These are phyloP conservation scores for Helotiales sp. DNA, from an alignment of 2,329 filamentous ascomycete genomes.

Conservation along the genomic window DNA sequence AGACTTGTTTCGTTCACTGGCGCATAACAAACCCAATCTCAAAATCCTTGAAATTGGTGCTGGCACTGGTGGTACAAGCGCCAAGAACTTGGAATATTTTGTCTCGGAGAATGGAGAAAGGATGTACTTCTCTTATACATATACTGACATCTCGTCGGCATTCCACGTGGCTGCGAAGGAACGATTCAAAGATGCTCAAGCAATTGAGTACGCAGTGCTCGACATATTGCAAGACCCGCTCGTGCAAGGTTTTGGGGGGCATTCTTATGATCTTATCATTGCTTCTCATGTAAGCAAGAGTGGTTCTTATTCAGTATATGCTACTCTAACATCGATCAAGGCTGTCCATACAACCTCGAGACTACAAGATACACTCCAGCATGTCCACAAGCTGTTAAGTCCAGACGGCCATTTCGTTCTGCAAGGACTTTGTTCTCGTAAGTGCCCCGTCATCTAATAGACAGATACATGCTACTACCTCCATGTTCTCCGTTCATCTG, in stretches of 20 bases:
- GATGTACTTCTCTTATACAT: slow-evolving; percentile 18
- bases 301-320: neutral
- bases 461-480: too few species aligned
- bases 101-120: neutral
- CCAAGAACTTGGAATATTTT: slow-evolving; percentile 16
- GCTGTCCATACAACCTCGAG: slow-evolving; percentile 23
- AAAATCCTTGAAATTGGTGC: slow-evolving; percentile 37
- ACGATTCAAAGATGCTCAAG: slow-evolving; percentile 31
- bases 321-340: neutral
- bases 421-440: slow-evolving; percentile 16
- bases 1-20: neutral
- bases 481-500: too few species aligned
- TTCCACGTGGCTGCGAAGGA: slow-evolving; percentile 37
- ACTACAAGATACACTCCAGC: slow-evolving; percentile 15
- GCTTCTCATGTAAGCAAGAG: slow-evolving; percentile 21
- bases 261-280: slow-evolving; percentile 32
- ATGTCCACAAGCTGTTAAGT: slow-evolving; percentile 19
- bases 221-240: slow-evolving; percentile 36
- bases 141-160: slow-evolving; percentile 27
- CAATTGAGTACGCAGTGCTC: slow-evolving; percentile 35
- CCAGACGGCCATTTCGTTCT: slow-evolving; percentile 21
- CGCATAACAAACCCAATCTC: slow-evolving; percentile 1
- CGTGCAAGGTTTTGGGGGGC: slow-evolving; percentile 37
- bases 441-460: too few species aligned
- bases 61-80: slow-evolving; percentile 29